Evolutionary conservation across 148 eudicot species (phyloP), one percentile per base, ranked within the genome.

Genomic region (Dianthus caryophyllus): DNA sequence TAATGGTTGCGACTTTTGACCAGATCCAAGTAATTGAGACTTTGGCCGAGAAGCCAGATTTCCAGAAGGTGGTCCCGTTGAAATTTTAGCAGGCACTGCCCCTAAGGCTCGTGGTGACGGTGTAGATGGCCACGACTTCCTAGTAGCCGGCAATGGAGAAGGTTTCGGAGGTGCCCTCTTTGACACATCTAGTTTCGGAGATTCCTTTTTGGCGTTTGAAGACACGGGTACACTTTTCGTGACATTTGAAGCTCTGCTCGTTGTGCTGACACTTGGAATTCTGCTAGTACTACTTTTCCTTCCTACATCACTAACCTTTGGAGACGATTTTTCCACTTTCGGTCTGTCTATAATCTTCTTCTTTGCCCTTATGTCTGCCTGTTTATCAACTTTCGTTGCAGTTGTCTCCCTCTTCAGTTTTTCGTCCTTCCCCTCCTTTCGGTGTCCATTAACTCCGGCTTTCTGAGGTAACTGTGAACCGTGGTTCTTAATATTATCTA

Each of bases 51-150:
- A 77, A 26, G 80, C 81, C 31, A 80, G 71, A 47, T 80, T 61
- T 9, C 81, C 82, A 68, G 93, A 75, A 51, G 84, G 56, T 67
- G 77, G 71, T 21, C 80, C 73, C 46, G 79, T 56, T 20, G 85
- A 77, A 57, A 80, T 81, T 75, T 74, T 87, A 81, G 89, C 81
- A 33, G 98, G 82, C 29, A 81, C 67, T 66, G 76, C 47, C 57
- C 86, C 88, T 18, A 77, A 36, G 61, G 75, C 58, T 84, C 92
- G 80, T 36, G 88, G 85, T 41, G 92, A 79, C 56, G 97, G 90
- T 55, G 86, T 65, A 36, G 97, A 79, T 53, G 98, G 88, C 96
- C 93, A 94, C 62, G 99, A 94, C 73, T 86, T 88, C 33, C 97
- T 85, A 7, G 85, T 81, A 54, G 93, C 79, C 31, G 92, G 85